Percentiles rank a stretch among this genome's conserved stretches.
These are phyloP conservation scores for Tolypocladium ophioglossoides DNA, from an alignment of 2,329 filamentous ascomycete species.

Conservation along the genomic window DNA sequence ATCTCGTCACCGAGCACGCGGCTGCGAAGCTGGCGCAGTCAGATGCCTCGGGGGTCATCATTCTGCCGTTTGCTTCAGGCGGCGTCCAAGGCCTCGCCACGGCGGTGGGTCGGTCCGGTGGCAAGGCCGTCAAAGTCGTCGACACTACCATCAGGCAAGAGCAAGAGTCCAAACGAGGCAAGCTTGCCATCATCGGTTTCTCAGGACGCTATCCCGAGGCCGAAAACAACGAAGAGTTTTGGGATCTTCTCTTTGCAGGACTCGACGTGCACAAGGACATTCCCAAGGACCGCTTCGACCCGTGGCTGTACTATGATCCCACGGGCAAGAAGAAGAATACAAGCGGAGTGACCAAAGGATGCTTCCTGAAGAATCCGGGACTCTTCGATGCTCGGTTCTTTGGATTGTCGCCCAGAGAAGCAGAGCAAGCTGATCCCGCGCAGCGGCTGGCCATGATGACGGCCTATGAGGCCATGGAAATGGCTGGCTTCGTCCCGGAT, in stretches of 20 bases:
- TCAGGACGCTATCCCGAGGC: constrained; percentile 29
- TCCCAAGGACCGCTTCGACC: constrained; percentile 54
- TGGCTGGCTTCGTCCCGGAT: constrained; percentile 51
- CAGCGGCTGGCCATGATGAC: constrained; percentile 62
- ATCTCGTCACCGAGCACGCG: background rate
- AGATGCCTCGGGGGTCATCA: background rate
- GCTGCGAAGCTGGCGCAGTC: background rate
- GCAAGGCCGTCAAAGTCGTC: background rate
- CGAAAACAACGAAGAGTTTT: constrained; percentile 28
- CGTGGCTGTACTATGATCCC: constrained; percentile 53
- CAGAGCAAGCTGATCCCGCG: constrained; percentile 64
- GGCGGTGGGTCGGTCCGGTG: background rate
- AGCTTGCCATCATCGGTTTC: constrained; percentile 62
- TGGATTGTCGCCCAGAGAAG: constrained; percentile 66
- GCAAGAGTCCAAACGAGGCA: background rate
- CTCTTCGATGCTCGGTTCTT: constrained; percentile 68
- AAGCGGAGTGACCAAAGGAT: constrained; percentile 56
- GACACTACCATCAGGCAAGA: background rate
- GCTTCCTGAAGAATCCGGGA: constrained; percentile 57
- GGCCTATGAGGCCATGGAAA: constrained; percentile 68
- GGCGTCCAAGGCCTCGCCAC: background rate
- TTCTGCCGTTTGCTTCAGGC: background rate
- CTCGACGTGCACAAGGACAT: constrained; percentile 52
- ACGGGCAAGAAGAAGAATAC: constrained; percentile 57
- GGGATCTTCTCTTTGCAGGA: constrained; percentile 56